These are phyloP conservation scores for Pyrenophora teres DNA, from an alignment of 2,329 filamentous ascomycete genomes.

Conservation along the genomic window DNA sequence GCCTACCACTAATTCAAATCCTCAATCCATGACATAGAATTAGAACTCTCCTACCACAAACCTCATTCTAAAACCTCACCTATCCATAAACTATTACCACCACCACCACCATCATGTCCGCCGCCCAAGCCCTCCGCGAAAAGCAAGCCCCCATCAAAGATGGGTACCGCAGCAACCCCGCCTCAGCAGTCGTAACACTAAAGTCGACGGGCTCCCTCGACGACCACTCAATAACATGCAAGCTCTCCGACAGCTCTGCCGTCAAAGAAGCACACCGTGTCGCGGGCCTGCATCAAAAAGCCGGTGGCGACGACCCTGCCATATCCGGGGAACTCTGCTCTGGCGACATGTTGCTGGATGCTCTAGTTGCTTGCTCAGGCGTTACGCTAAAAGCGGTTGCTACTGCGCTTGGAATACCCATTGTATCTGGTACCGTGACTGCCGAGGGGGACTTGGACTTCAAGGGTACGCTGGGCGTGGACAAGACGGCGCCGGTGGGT, in stretches of 20 bases:
- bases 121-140: constrained; percentile 48
- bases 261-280: constrained; percentile 49
- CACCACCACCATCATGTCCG: constrained; percentile 27
- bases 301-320: constrained; percentile 50
- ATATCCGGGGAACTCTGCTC: constrained; percentile 56
- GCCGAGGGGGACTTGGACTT: constrained; percentile 58
- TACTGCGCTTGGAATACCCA: constrained; percentile 53
- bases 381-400: constrained; percentile 58
- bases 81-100: neutral
- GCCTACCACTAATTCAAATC: neutral
- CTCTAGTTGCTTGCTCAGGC: constrained; percentile 56
- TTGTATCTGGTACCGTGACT: constrained; percentile 49
- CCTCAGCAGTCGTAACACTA: constrained; percentile 54
- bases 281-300: constrained; percentile 55
- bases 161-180: constrained; percentile 51
- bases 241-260: constrained; percentile 50
- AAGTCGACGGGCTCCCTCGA: constrained; percentile 53
- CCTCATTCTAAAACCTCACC: neutral
- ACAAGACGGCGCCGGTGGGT: constrained; percentile 53
- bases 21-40: neutral
- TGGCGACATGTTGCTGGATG: constrained; percentile 57
- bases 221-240: constrained; percentile 54
- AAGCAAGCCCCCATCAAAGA: constrained; percentile 57
- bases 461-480: constrained; percentile 56
- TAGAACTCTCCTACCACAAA: neutral